Percentiles rank a stretch among this genome's conserved stretches.
Evolutionary conservation across 1,284 basidiomycete genomes (phyloP).

Genomic region (Ganoderma sinense): DNA sequence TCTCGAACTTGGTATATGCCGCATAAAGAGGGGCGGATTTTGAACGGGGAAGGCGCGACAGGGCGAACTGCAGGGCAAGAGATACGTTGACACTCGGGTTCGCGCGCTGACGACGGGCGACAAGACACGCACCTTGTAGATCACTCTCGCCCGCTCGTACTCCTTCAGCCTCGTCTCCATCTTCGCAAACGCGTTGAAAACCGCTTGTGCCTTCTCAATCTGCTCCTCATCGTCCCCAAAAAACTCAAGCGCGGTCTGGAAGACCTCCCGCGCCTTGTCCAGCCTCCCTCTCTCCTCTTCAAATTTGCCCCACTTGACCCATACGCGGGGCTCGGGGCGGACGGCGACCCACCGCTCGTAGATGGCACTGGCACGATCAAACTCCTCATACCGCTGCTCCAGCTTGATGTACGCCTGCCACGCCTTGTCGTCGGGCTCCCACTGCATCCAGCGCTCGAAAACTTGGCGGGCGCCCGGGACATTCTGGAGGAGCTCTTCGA

Average conservation of each 20-base stretch:
- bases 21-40: slow-evolving; percentile 89
- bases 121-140: slow-evolving; percentile 82
- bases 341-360: slow-evolving; percentile 97
- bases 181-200: slow-evolving; percentile 96
- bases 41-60: slow-evolving; percentile 89
- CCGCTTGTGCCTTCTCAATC: slow-evolving; percentile 95
- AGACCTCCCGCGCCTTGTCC: slow-evolving; percentile 95
- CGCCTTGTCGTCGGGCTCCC: slow-evolving; percentile 99
- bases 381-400: slow-evolving; percentile 93
- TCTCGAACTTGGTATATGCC: slow-evolving; percentile 97
- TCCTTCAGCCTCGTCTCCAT: slow-evolving; percentile 98
- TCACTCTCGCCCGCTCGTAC: slow-evolving; percentile 94
- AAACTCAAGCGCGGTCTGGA: slow-evolving; percentile 96
- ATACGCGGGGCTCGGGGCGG: slow-evolving; percentile 93
- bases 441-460: slow-evolving; percentile 99
- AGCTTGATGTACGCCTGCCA: slow-evolving; percentile 99
- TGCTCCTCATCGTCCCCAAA: slow-evolving; percentile 98
- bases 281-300: slow-evolving; percentile 90
- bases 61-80: slow-evolving; percentile 74
- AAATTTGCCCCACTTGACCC: slow-evolving; percentile 98
- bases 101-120: neutral
- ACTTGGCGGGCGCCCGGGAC: slow-evolving; percentile 95
- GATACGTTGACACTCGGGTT: neutral
- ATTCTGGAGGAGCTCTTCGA: slow-evolving; percentile 97
- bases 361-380: slow-evolving; percentile 90